Evolutionary conservation across 129 eudicot genomes (phyloP).

Genomic region (Calendula officinalis): DNA sequence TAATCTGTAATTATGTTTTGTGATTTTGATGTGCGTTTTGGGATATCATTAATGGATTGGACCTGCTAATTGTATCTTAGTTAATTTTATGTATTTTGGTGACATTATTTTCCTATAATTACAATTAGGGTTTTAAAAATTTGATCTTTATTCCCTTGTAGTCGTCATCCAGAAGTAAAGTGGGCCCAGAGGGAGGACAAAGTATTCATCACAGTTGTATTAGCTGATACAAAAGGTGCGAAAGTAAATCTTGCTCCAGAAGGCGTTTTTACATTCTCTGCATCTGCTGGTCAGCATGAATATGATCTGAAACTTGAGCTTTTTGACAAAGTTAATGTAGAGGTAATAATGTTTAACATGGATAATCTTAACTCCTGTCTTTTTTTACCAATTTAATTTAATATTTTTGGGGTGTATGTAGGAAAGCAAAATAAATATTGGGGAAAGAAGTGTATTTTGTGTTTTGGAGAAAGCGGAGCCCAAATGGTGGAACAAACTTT

Average conservation of each 20-base stretch:
- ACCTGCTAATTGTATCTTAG: no score
- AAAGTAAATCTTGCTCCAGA: conserved; percentile 85
- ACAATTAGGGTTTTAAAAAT: no score
- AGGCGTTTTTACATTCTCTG: conserved; percentile 75
- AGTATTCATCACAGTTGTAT: conserved; percentile 63
- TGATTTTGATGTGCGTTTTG: no score
- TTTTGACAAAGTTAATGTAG: conserved; percentile 76
- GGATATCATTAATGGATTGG: no score
- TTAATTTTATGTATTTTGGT: no score
- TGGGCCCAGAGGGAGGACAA: conserved; percentile 95
- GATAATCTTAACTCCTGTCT: no score
- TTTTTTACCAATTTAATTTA: not conserved
- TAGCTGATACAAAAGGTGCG: conserved; percentile 78
- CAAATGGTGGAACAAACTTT: conserved; percentile 81
- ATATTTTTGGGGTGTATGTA: conserved; percentile 12
- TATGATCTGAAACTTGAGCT: conserved; percentile 80
- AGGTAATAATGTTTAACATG: conserved; percentile 37
- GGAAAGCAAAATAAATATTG: conserved; percentile 73
- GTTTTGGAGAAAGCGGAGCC: conserved; percentile 65
- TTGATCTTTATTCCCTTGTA: conserved; percentile 10
- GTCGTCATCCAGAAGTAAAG: conserved; percentile 90
- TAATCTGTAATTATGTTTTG: no score
- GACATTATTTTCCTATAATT: no score
- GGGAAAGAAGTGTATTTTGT: conserved; percentile 53
- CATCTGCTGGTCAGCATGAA: conserved; percentile 52